Base-by-base conservation (phyloP, 2,329 filamentous ascomycete genomes). In the Calonectria multiphialidica region DNA sequence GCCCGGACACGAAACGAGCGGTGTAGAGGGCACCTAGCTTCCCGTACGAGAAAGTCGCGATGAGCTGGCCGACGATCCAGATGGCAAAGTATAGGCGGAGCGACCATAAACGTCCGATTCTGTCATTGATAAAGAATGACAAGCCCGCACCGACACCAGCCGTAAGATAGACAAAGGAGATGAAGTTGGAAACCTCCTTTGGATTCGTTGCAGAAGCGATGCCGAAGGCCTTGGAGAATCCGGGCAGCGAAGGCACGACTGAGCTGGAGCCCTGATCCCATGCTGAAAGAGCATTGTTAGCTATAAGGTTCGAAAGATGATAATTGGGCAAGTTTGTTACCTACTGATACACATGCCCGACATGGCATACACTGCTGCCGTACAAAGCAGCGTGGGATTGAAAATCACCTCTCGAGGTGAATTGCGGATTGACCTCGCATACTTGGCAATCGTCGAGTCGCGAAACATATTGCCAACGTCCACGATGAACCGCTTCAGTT, bases 91-190 rank as follows among this genome's bases (percentile, higher is more conserved):
- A 86, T 1, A 86, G 73, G 1, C 84, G 81, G 8, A 79, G 79
- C 1, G 84, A 83, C 84, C 84, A 85, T 25, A 83, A 75, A 1
- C 84, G 81, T 1, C 85, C 84, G 25, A 86, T 79, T 7, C 80
- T 77, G 70, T 86, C 42, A 21, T 42, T 71, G 40, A 33, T 45
- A 45, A 65, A 68, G 10, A 65, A 69, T 8, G 70, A 63, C 49
- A 47, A 28, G 21, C 44, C 33, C 18, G 72, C 23, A 13, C 73
- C 73, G 50, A 75, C 21, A 42, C 35, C 71, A 15, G 64, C 70
- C 4, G 70, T 73, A 28, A 75, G 64, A 37, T 75, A 74, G 33
- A 75, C 72, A 21, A 75, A 71, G 1, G 74, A 75, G 37, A 75
- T 69, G 33, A 74, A 75, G 21, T 74, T 75, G 42, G 70, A 47